Conservation (phyloP, 1,284 basidiomycete genomes). For the Puccinia horiana region DNA sequence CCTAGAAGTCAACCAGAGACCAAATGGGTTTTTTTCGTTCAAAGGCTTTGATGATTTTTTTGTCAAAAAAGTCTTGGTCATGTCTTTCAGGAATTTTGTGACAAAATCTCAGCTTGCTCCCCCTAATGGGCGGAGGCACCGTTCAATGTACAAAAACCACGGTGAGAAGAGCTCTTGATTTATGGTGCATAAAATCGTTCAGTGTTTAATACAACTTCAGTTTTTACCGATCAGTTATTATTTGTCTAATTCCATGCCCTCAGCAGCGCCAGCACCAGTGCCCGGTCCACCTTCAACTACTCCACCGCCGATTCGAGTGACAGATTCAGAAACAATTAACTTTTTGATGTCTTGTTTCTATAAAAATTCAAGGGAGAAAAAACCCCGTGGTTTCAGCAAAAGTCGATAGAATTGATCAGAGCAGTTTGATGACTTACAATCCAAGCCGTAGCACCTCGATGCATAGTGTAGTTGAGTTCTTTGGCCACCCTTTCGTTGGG, state of each 20-base stretch:
- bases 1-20: neutral
- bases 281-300: constrained; percentile 26
- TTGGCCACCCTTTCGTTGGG: constrained; percentile 74
- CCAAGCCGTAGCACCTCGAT: constrained; percentile 75
- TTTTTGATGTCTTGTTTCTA: constrained; percentile 49
- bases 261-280: constrained; percentile 19
- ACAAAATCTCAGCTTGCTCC: no score
- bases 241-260: constrained; percentile 46
- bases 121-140: no score
- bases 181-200: constrained; percentile 61
- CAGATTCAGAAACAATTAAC: constrained; percentile 40
- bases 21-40: no score
- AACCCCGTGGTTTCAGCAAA: neutral
- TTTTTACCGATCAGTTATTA: constrained; percentile 13
- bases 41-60: no score
- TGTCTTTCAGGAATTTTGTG: no score
- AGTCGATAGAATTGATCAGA: neutral
- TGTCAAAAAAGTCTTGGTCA: no score
- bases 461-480: constrained; percentile 80
- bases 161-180: constrained; percentile 64
- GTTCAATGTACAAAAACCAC: no score
- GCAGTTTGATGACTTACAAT: constrained; percentile 25
- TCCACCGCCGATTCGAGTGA: constrained; percentile 35
- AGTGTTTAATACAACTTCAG: constrained; percentile 21
- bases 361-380: neutral